Conservation (phyloP, 768 basidiomycete genomes). For the Candolleomyces efflorescens region DNA sequence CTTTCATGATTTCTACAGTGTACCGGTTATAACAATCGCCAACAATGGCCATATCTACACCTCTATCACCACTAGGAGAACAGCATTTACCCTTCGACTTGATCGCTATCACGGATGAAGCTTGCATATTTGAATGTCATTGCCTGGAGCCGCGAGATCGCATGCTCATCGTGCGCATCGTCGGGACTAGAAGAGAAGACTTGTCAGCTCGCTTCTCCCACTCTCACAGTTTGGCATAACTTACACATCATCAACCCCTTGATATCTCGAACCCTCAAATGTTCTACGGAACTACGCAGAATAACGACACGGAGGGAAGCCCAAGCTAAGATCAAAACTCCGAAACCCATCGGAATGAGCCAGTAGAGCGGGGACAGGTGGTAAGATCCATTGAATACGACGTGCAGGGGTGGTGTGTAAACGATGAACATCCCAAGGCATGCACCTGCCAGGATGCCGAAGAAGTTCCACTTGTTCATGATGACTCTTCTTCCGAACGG, state of each 20-base stretch:
- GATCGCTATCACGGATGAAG: background rate
- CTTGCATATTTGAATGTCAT: constrained; percentile 1
- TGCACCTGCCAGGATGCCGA: constrained; percentile 57
- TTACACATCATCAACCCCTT: constrained; percentile 69
- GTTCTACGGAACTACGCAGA: constrained; percentile 50
- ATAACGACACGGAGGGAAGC: constrained; percentile 55
- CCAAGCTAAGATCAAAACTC: constrained; percentile 52
- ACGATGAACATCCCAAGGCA: constrained; percentile 64
- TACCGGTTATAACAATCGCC: constrained; percentile 29
- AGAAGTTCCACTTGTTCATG: constrained; percentile 61
- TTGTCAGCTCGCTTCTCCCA: constrained; percentile 10
- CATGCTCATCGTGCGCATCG: constrained; percentile 63
- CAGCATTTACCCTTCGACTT: background rate
- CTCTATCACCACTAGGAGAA: background rate
- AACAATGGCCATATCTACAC: background rate
- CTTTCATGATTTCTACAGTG: constrained; percentile 40
- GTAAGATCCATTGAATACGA: constrained; percentile 61
- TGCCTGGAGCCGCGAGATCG: constrained; percentile 33
- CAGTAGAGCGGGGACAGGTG: constrained; percentile 61
- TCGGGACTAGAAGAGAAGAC: constrained; percentile 41
- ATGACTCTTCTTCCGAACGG: constrained; percentile 59
- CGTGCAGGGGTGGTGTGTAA: constrained; percentile 65
- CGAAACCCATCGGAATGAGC: constrained; percentile 62
- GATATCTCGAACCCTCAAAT: constrained; percentile 57
- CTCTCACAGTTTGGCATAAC: constrained; percentile 20